These are phyloP conservation scores for Debaryomyces prosopidis DNA, from an alignment of 805 yeast genomes.

Conservation along the genomic window DNA sequence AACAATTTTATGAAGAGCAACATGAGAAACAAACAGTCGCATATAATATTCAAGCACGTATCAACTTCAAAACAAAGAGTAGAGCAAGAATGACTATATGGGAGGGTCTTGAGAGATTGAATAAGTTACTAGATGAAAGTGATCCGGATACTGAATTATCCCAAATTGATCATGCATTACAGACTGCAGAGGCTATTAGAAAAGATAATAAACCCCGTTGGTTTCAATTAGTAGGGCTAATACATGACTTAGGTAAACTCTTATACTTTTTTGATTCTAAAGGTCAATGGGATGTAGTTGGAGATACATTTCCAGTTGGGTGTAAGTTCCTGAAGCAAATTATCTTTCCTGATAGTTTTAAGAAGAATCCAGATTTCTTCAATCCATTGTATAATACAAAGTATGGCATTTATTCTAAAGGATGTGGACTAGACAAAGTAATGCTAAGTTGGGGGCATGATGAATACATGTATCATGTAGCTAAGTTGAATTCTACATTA, in stretches of 20 bases:
- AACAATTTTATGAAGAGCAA: constrained; percentile 64
- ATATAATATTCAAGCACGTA: constrained; percentile 68
- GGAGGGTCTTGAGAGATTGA: constrained; percentile 66
- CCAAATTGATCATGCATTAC: constrained; percentile 73
- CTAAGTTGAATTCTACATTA: constrained; percentile 60
- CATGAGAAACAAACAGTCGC: constrained; percentile 73
- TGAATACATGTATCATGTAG: constrained; percentile 74
- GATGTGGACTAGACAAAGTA: constrained; percentile 68
- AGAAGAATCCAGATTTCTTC: constrained; percentile 56
- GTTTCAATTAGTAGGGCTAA: constrained; percentile 73
- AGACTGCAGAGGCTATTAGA: constrained; percentile 74
- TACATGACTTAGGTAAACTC: constrained; percentile 71
- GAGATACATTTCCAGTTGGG: constrained; percentile 78
- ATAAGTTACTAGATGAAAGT: constrained; percentile 64
- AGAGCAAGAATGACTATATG: constrained; percentile 69
- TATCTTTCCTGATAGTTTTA: constrained; percentile 61
- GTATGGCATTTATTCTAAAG: constrained; percentile 62
- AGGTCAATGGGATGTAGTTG: constrained; percentile 83
- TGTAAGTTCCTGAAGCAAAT: constrained; percentile 61
- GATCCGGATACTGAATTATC: constrained; percentile 77
- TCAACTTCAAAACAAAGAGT: constrained; percentile 66
- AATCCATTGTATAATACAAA: constrained; percentile 68
- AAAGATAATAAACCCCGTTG: constrained; percentile 68
- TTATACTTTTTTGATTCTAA: constrained; percentile 68
- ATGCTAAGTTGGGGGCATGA: constrained; percentile 82